A percentile compares a stretch with the other conserved stretches of the same genome.
Evolutionary conservation across 2,329 filamentous ascomycete species (phyloP).

Genomic region (Trichoderma afroharzianum): DNA sequence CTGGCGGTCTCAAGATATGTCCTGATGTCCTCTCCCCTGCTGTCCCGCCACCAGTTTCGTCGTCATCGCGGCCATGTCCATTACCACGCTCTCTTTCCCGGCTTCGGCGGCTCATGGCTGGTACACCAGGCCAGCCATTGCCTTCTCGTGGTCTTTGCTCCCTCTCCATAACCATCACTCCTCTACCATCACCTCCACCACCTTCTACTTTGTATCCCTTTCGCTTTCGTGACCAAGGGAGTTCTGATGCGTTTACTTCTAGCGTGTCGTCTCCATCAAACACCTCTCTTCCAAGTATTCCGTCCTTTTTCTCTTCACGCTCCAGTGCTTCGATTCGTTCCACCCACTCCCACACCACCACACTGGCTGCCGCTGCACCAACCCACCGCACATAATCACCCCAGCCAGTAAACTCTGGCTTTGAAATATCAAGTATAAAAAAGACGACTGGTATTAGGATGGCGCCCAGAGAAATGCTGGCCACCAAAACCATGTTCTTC

Average conservation of each 20-base stretch:
- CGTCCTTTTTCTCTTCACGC: constrained; percentile 89
- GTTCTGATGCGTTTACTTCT: constrained; percentile 55
- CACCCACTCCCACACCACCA: constrained; percentile 99
- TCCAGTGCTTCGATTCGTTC: constrained; percentile 90
- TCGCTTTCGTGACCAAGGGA: constrained; percentile 43
- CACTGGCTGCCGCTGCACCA: constrained; percentile 87
- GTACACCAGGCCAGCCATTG: constrained; percentile 30
- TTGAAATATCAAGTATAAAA: constrained; percentile 85
- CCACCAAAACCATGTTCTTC: constrained; percentile 82
- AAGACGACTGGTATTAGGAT: constrained; percentile 88
- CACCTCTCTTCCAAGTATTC: constrained; percentile 83
- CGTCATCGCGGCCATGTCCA: constrained; percentile 13
- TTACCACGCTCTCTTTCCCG: constrained; percentile 21
- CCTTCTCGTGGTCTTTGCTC: constrained; percentile 20
- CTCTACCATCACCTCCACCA: constrained; percentile 11
- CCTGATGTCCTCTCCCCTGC: constrained; percentile 29
- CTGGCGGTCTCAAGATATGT: constrained; percentile 45
- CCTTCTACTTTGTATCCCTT: constrained; percentile 32
- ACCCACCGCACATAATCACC: constrained; percentile 96
- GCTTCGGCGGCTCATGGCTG: constrained; percentile 27
- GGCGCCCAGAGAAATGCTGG: constrained; percentile 72
- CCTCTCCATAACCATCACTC: constrained; percentile 18
- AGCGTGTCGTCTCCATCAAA: constrained; percentile 95
- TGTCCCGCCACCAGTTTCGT: constrained; percentile 25
- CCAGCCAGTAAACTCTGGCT: constrained; percentile 84